Base-by-base conservation (phyloP, 2,329 filamentous ascomycete species). In the Biscogniauxia mediterranea region DNA sequence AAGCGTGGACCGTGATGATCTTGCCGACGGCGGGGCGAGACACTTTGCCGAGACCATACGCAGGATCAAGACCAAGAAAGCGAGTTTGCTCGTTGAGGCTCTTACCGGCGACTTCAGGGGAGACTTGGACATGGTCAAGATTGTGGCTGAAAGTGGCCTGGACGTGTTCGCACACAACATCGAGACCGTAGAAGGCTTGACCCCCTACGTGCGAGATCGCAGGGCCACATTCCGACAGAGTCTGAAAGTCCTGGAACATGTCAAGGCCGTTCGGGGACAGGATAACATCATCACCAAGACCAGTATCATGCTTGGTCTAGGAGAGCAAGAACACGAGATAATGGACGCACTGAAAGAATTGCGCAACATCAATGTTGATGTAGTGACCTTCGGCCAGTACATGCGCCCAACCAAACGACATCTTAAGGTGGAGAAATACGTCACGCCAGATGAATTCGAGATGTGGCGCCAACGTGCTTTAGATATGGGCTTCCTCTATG, bases 341-440 rank as follows among this genome's bases (percentile, higher is more conserved):
- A 89, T 87, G 85, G 86, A 91, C 65, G 87, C 94, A 0, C 78
- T 98, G 62, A 85, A 82, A 75, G 91, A 96, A 75, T 84, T 99
- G 13, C 86, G 95, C 61, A 88, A 88, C 66, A 85, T 87, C 61
- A 81, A 91, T 62, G 93, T 97, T 53, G 95, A 99, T 69, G 92
- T 99, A 13, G 93, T 99, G 61, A 99, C 95, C 0, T 99, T 99
- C 69, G 95, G 95, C n/a, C 95, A 99, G 81, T 99, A 99, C 81
- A 99, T 99, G 95, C 91, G 94, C 11, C 95, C 95, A 1, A 99
- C 95, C 4, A 99, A 98, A 83, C 87, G 94, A 52, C 95, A 99
- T 76, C 94, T 99, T 86, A 89, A 96, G 76, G 95, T 99, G 32
- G 90, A 96, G 72, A 92, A 94, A 76, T 99, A 99, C 75, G 86